Conservation (phyloP, 306 rosid genomes). For the Trifolium repens region DNA sequence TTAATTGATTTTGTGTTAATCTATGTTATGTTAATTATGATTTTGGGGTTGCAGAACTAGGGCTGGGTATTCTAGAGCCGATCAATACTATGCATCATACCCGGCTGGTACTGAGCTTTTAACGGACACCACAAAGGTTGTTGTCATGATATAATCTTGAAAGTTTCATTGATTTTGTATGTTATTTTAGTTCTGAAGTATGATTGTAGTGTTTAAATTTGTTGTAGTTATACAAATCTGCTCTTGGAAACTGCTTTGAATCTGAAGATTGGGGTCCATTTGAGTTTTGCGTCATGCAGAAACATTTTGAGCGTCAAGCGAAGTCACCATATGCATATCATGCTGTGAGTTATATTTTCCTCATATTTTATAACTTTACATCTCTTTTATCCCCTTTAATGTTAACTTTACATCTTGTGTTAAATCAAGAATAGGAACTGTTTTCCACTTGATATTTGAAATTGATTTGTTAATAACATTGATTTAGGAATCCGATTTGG, state of each 20-base stretch:
- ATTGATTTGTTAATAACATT: slow-evolving; percentile 7
- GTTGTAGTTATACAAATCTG: slow-evolving; percentile 82
- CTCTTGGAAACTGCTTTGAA: slow-evolving; percentile 89
- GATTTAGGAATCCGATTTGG: background rate
- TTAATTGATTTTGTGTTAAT: slow-evolving; percentile 28
- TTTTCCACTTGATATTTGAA: background rate
- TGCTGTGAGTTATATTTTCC: slow-evolving; percentile 62
- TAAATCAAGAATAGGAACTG: slow-evolving; percentile 18
- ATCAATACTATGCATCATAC: slow-evolving; percentile 92
- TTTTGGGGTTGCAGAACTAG: slow-evolving; percentile 73
- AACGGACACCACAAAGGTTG: slow-evolving; percentile 81
- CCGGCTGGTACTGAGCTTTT: slow-evolving; percentile 95
- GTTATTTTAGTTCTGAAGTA: slow-evolving; percentile 11
- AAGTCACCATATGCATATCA: slow-evolving; percentile 89
- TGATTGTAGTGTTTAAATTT: slow-evolving; percentile 35
- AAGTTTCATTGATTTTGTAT: slow-evolving; percentile 5
- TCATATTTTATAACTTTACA: background rate
- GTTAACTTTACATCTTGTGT: slow-evolving; percentile 3
- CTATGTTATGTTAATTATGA: slow-evolving; percentile 18
- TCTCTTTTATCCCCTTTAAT: background rate
- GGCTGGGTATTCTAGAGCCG: slow-evolving; percentile 95
- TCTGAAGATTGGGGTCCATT: slow-evolving; percentile 91
- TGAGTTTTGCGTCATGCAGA: slow-evolving; percentile 86
- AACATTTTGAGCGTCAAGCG: slow-evolving; percentile 93
- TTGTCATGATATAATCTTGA: background rate